Evolutionary conservation across 2,329 filamentous ascomycete genomes (phyloP).

Genomic region (Diaporthe longicolla): DNA sequence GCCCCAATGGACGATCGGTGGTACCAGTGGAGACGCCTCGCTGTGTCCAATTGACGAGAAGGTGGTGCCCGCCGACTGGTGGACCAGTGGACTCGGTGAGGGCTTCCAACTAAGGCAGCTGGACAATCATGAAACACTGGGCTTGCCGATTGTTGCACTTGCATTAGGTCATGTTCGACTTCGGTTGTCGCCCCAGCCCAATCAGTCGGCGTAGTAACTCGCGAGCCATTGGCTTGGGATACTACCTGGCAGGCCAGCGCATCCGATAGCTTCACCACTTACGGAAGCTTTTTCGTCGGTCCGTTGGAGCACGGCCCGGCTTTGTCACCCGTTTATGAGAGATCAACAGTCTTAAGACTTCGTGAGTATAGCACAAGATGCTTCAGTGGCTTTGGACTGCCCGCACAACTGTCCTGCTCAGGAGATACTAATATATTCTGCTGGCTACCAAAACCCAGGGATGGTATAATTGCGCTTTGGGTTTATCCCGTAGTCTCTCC

Average conservation of each 20-base stretch:
- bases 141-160: background rate
- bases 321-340: no score
- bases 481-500: no score
- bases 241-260: background rate
- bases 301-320: background rate
- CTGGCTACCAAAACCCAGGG: no score
- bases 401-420: background rate
- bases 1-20: background rate
- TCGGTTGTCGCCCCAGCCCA: background rate
- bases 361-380: background rate
- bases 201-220: background rate
- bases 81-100: slow-evolving; percentile 5
- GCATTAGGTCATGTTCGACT: background rate
- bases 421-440: background rate
- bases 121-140: slow-evolving; percentile 16
- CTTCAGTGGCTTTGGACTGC: background rate
- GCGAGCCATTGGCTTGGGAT: background rate
- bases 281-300: background rate
- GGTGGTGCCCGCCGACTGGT: background rate
- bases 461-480: no score
- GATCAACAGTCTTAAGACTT: background rate
- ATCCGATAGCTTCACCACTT: background rate
- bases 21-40: background rate
- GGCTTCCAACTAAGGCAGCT: slow-evolving; percentile 28
- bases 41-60: background rate